phyloP scores from a whole-genome alignment of 805 yeast genomes.

The Teunomyces tritomae region DNA sequence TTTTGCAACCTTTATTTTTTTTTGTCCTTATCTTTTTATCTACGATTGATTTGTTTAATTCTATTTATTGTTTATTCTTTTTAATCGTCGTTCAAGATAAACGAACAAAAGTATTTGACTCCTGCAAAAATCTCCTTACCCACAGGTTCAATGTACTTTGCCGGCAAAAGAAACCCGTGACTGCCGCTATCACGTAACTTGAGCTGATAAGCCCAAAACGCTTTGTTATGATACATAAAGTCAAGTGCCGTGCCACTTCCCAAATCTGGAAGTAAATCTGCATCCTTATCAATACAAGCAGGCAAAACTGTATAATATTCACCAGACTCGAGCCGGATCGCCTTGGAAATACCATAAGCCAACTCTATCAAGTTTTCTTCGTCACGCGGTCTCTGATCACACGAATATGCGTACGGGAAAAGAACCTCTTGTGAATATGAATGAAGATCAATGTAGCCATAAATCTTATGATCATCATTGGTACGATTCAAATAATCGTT shows the following conservation, averaged over 20 bases:
- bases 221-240: constrained; percentile 78
- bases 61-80: background rate
- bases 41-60: too few relatives aligned
- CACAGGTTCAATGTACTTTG: constrained; percentile 67
- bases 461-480: constrained; percentile 54
- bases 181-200: constrained; percentile 79
- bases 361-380: constrained; percentile 76
- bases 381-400: constrained; percentile 71
- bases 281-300: constrained; percentile 77
- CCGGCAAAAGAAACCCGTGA: constrained; percentile 79
- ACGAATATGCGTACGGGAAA: constrained; percentile 80
- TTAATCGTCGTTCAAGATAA: constrained; percentile 19
- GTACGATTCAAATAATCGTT: constrained; percentile 37
- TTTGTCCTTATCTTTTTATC: too few relatives aligned
- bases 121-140: constrained; percentile 74
- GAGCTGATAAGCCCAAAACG: constrained; percentile 81
- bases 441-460: constrained; percentile 80
- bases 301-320: constrained; percentile 66
- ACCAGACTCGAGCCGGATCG: constrained; percentile 63
- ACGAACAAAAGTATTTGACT: constrained; percentile 56
- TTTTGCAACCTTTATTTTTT: too few relatives aligned
- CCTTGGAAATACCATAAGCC: constrained; percentile 76
- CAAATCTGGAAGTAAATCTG: constrained; percentile 67
- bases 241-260: constrained; percentile 82
- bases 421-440: constrained; percentile 82